These are phyloP conservation scores for Carallia brachiata DNA, from an alignment of 345 rosid species.

Conservation along the genomic window DNA sequence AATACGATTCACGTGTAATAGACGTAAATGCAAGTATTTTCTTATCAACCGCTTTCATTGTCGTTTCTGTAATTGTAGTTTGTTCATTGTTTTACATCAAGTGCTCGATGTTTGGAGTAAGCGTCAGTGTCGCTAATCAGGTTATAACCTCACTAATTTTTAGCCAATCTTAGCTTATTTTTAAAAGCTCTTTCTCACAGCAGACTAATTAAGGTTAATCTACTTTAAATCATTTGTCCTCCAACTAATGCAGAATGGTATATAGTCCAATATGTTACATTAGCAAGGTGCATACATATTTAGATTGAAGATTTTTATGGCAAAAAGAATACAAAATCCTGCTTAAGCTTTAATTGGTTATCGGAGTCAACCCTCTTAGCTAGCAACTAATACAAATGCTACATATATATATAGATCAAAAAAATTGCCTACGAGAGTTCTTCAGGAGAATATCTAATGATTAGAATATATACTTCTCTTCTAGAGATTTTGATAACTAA, in stretches of 20 bases:
- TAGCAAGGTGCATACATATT: not conserved
- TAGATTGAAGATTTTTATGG: not conserved
- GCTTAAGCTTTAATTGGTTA: not conserved
- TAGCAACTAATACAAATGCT: too few relatives aligned
- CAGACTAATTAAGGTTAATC: not conserved
- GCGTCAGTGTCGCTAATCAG: slow-evolving; percentile 24
- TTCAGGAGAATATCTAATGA: too few relatives aligned
- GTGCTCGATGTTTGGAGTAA: slow-evolving; percentile 20
- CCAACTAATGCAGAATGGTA: slow-evolving; percentile 6
- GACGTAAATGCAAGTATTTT: slow-evolving; percentile 23
- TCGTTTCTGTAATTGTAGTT: slow-evolving; percentile 7
- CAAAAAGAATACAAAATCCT: not conserved
- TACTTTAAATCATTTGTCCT: not conserved
- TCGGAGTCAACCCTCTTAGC: not conserved
- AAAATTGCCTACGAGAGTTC: too few relatives aligned
- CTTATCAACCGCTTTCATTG: slow-evolving; percentile 10
- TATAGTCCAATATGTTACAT: too few relatives aligned
- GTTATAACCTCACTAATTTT: slow-evolving; percentile 21
- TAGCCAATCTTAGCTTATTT: not conserved
- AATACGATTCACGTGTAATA: slow-evolving; percentile 39
- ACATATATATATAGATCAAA: too few relatives aligned
- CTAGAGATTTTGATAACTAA: too few relatives aligned
- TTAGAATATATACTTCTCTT: too few relatives aligned
- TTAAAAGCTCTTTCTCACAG: not conserved
- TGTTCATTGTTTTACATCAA: slow-evolving; percentile 18